A percentile compares a stretch with the other conserved stretches of the same genome.
phyloP scores from a whole-genome alignment of 345 rosid genomes.

The Noccaea caerulescens region DNA sequence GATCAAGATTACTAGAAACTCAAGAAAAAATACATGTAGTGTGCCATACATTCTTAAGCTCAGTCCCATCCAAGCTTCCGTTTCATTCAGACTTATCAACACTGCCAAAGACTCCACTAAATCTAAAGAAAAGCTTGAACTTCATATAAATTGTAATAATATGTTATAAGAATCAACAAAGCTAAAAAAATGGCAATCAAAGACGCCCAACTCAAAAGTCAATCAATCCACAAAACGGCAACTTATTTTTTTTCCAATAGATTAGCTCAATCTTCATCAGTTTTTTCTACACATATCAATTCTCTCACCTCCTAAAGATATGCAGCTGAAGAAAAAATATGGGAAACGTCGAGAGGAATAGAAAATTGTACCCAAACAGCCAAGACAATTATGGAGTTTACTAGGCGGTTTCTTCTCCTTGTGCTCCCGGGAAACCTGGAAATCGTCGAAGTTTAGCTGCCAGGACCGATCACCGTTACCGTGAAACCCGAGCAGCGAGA shows the following conservation, averaged over 20 bases:
- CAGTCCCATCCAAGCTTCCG: background rate
- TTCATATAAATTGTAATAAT: background rate
- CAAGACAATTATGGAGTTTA: conserved; percentile 72
- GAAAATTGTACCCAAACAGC: conserved; percentile 61
- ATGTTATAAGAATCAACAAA: background rate
- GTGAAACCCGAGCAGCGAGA: conserved; percentile 51
- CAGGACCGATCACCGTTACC: conserved; percentile 70
- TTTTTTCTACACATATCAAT: background rate
- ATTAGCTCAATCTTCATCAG: background rate
- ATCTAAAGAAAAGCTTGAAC: background rate
- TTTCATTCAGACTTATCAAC: background rate
- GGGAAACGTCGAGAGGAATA: conserved; percentile 4
- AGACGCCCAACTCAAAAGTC: conserved; percentile 4
- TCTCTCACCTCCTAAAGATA: background rate
- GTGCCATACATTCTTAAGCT: background rate
- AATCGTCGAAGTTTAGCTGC: conserved; percentile 89
- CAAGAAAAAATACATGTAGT: background rate
- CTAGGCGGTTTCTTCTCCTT: conserved; percentile 58
- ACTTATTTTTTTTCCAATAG: background rate
- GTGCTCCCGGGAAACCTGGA: conserved; percentile 60
- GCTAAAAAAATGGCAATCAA: conserved; percentile 23
- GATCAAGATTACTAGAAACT: background rate
- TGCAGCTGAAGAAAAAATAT: background rate
- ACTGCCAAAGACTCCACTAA: conserved; percentile 5
- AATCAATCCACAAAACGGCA: conserved; percentile 7